These are phyloP conservation scores for Echites panduratus DNA, from an alignment of 257 asterid species.

Conservation along the genomic window DNA sequence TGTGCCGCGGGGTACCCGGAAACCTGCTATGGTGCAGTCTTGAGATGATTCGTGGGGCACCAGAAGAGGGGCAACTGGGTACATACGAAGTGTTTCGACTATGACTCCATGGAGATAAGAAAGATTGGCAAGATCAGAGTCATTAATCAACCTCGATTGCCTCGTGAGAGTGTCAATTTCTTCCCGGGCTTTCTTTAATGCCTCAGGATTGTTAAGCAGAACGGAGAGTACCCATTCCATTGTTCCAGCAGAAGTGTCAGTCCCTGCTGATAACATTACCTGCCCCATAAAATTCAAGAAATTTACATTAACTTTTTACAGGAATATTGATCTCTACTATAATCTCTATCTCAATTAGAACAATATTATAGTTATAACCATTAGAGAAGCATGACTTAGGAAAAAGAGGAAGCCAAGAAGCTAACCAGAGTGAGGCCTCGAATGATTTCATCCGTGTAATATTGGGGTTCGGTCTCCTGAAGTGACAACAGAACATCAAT, in stretches of 20 bases:
- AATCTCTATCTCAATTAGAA: background rate
- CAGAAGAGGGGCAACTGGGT: conserved; percentile 14
- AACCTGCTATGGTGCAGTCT: conserved; percentile 25
- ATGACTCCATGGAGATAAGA: conserved; percentile 24
- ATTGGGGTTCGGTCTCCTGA: conserved; percentile 35
- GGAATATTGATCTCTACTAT: no score
- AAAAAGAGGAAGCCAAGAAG: background rate
- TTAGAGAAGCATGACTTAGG: background rate
- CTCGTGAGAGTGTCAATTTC: conserved; percentile 44
- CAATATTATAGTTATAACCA: background rate
- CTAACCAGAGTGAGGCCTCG: conserved; percentile 21
- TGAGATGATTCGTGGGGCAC: conserved; percentile 27
- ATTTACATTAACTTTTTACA: background rate
- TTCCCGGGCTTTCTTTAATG: conserved; percentile 33
- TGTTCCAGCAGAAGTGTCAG: conserved; percentile 48
- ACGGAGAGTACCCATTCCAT: conserved; percentile 66
- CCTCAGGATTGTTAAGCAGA: conserved; percentile 46
- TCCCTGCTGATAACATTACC: conserved; percentile 51
- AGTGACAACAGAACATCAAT: conserved; percentile 37
- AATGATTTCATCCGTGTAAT: conserved; percentile 28
- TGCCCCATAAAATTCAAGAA: conserved; percentile 7
- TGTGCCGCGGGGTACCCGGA: conserved; percentile 21
- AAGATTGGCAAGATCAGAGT: conserved; percentile 38
- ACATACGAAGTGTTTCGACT: conserved; percentile 23
- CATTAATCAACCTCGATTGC: conserved; percentile 36